These are phyloP conservation scores for Arctium lappa DNA, from an alignment of 129 eudicot species.

Conservation along the genomic window DNA sequence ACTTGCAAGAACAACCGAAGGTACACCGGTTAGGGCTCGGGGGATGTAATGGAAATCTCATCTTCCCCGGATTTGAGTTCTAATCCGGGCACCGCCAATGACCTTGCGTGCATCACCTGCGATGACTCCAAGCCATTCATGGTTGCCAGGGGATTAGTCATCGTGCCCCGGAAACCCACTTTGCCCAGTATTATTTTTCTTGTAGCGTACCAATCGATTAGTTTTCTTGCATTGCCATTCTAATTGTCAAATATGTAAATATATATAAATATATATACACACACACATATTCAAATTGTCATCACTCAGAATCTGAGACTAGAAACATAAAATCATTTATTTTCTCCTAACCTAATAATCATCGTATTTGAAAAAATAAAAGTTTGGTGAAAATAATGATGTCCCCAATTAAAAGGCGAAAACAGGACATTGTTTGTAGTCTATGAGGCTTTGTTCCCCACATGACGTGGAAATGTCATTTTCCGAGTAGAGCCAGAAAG, in stretches of 20 bases:
- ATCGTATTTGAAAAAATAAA: background rate
- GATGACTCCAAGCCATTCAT: too few species aligned
- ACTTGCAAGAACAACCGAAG: background rate
- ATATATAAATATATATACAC: background rate
- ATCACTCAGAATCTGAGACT: background rate
- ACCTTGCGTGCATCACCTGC: too few species aligned
- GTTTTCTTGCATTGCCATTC: background rate
- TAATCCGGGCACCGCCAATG: too few species aligned
- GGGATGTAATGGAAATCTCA: too few species aligned
- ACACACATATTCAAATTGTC: background rate
- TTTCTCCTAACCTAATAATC: conserved; percentile 6
- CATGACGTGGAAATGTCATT: conserved; percentile 31
- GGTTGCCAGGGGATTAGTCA: too few species aligned
- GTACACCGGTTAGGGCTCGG: too few species aligned
- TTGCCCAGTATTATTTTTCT: too few species aligned
- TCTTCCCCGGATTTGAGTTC: too few species aligned
- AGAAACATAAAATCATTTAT: background rate
- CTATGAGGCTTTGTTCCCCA: conserved; percentile 15
- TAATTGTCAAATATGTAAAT: background rate
- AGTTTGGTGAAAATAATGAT: conserved; percentile 13
- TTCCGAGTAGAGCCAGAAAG: conserved; percentile 7
- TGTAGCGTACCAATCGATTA: too few species aligned
- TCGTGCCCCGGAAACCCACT: too few species aligned
- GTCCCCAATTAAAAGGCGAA: background rate
- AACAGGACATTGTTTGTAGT: conserved; percentile 8